phyloP scores from a whole-genome alignment of 257 asterid genomes.

The Nicotiana obtusifolia region DNA sequence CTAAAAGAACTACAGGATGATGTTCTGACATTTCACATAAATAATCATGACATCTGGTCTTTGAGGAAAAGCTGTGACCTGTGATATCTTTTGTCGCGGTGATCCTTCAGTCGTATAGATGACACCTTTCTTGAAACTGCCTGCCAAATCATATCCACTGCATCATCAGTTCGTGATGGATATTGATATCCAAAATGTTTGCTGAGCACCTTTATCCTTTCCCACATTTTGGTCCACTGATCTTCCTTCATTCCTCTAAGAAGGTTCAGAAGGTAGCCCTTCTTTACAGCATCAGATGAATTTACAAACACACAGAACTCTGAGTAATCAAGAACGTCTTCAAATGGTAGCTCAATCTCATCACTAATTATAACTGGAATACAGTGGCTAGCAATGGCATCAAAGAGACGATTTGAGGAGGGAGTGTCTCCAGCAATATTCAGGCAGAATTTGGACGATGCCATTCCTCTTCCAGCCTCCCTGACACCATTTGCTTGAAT shows the following conservation, averaged over 20 bases:
- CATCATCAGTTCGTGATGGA: conserved; percentile 60
- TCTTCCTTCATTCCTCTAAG: conserved; percentile 52
- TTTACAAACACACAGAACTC: conserved; percentile 62
- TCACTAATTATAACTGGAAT: conserved; percentile 89
- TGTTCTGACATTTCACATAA: neutral
- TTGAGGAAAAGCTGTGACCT: conserved; percentile 29
- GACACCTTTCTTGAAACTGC: conserved; percentile 48
- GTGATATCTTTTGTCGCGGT: conserved; percentile 52
- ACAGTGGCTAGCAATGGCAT: conserved; percentile 77
- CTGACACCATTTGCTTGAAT: conserved; percentile 44
- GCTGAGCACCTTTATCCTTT: conserved; percentile 39
- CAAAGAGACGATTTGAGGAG: conserved; percentile 82
- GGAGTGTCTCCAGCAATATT: conserved; percentile 93
- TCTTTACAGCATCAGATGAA: conserved; percentile 50
- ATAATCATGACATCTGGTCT: neutral
- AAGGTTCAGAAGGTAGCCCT: conserved; percentile 55
- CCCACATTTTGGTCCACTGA: conserved; percentile 77
- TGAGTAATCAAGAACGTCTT: conserved; percentile 65
- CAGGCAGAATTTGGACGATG: conserved; percentile 70
- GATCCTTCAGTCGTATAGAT: conserved; percentile 28
- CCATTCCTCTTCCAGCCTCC: conserved; percentile 66
- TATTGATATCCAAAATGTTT: conserved; percentile 55
- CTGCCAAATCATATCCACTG: conserved; percentile 95
- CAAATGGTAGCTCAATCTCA: conserved; percentile 77
- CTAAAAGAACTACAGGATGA: neutral